Evolutionary conservation across 2,329 filamentous ascomycete genomes (phyloP), one percentile per base, ranked within the genome.

Genomic region (Xylariaceae sp.): DNA sequence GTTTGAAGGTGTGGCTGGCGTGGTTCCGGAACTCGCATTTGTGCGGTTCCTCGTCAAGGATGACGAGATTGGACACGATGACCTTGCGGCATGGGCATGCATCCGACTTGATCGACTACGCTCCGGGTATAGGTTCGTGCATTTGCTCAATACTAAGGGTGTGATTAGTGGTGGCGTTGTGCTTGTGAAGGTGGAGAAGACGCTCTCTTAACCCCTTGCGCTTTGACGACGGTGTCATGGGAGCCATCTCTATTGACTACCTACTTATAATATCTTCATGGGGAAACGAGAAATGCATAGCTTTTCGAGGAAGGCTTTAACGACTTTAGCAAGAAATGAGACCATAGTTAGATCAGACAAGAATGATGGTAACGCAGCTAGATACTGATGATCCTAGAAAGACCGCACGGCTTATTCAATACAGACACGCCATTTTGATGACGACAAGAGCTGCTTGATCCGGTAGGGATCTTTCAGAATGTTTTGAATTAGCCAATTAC

Each of bases 21-120:
- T 91, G 1, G 80, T 90, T 7, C 85, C 89, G 49, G 84, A 89
- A 68, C 77, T 93, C 60, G 85, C 86, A 26, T 93, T 92, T 76
- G 79, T 92, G 51, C 82, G 89, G 67, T 91, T 98, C 79, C 92
- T 96, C 67, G 81, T 98, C 64, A 89, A 92, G 73, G 91, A 98
- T 71, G 89, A 96, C 65, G 89, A 94, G 73, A 84, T 93, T 64
- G 87, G 88, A 3, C 82, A 83, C 61, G 92, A 98, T 68, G 84
- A 89, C 57, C 74, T 96, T 54, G 88, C 92, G 9, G 92, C 89
- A 2, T 98, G 95, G 95, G 87, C 90, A 1, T 96, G 92, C 69
- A 87, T 96, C 65, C 83, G 92, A 34, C 83, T 98, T 19, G 92
- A 97, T 74, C 83, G 92, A 6, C 74, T 97, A 57, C 85, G 86